These are phyloP conservation scores for Hyaloperonospora brassicae DNA, from an alignment of 352 stramenopile genomes.

Conservation along the genomic window DNA sequence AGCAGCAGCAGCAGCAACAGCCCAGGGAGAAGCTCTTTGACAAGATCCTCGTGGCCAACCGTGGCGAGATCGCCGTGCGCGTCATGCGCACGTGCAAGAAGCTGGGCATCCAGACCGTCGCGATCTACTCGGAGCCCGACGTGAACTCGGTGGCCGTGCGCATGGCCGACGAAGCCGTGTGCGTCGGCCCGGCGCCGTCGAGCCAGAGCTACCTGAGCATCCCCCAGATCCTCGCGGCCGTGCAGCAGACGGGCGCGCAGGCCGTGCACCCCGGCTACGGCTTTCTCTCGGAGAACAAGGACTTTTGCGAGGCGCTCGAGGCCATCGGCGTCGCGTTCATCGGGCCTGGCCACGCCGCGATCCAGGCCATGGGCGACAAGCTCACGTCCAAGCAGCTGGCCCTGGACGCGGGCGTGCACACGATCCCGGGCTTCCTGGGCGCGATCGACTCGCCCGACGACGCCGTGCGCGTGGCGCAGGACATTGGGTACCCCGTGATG, in stretches of 20 bases:
- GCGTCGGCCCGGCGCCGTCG: slow-evolving; percentile 64
- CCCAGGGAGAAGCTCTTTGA: slow-evolving; percentile 66
- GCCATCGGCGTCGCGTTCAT: slow-evolving; percentile 83
- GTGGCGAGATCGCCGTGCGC: slow-evolving; percentile 90
- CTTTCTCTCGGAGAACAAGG: slow-evolving; percentile 92
- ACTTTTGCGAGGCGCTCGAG: slow-evolving; percentile 79
- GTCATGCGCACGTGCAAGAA: slow-evolving; percentile 87
- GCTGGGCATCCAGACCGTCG: slow-evolving; percentile 91
- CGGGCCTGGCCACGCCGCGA: slow-evolving; percentile 78
- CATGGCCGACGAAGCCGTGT: slow-evolving; percentile 77
- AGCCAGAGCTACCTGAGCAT: slow-evolving; percentile 89
- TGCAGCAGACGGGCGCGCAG: slow-evolving; percentile 83
- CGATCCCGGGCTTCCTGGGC: slow-evolving; percentile 91
- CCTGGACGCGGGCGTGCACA: slow-evolving; percentile 86
- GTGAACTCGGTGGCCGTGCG: slow-evolving; percentile 73
- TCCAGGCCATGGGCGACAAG: slow-evolving; percentile 92
- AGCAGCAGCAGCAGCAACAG: slow-evolving; percentile 1
- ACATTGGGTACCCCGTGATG: slow-evolving; percentile 97
- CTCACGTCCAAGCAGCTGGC: slow-evolving; percentile 93
- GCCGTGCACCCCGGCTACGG: slow-evolving; percentile 93
- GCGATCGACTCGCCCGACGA: slow-evolving; percentile 72
- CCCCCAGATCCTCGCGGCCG: slow-evolving; percentile 82
- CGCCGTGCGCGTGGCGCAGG: slow-evolving; percentile 76
- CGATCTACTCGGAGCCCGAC: slow-evolving; percentile 91
- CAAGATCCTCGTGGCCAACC: slow-evolving; percentile 90